Evolutionary conservation across 768 basidiomycete species (phyloP).

Genomic region (Sistotremastrum suecicum): DNA sequence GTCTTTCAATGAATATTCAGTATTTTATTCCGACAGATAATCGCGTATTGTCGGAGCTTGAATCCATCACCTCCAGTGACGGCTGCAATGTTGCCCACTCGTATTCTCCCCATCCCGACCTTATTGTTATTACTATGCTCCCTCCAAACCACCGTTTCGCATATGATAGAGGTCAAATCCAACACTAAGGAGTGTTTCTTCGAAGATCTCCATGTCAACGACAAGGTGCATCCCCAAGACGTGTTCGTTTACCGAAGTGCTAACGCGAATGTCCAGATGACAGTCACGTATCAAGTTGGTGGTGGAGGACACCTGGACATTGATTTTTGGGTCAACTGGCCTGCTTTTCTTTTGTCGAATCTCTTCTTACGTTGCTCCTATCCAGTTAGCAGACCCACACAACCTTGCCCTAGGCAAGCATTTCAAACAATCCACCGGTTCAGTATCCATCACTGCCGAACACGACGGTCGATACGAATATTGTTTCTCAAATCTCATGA

Average conservation of each 20-base stretch:
- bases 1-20: too few species aligned
- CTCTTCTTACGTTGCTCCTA: neutral
- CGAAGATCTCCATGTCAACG: conserved; percentile 81
- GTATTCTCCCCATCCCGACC: too few species aligned
- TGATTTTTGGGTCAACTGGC: conserved; percentile 74
- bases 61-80: too few species aligned
- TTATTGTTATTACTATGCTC: conserved; percentile 21
- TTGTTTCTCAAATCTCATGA: conserved; percentile 99
- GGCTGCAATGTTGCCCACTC: too few species aligned
- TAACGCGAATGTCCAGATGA: conserved; percentile 55
- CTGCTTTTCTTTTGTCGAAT: neutral
- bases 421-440: conserved; percentile 78
- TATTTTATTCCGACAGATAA: too few species aligned
- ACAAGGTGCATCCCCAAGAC: conserved; percentile 48
- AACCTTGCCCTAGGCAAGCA: conserved; percentile 59
- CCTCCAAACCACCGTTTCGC: conserved; percentile 26
- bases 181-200: conserved; percentile 91
- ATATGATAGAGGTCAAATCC: conserved; percentile 62
- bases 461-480: conserved; percentile 84
- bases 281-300: conserved; percentile 96
- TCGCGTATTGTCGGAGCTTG: too few species aligned
- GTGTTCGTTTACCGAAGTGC: neutral
- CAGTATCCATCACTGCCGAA: conserved; percentile 74
- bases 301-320: conserved; percentile 95
- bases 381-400: conserved; percentile 70